Conservation (phyloP, 2,329 filamentous ascomycete species). For the Trichophyton verrucosum region DNA sequence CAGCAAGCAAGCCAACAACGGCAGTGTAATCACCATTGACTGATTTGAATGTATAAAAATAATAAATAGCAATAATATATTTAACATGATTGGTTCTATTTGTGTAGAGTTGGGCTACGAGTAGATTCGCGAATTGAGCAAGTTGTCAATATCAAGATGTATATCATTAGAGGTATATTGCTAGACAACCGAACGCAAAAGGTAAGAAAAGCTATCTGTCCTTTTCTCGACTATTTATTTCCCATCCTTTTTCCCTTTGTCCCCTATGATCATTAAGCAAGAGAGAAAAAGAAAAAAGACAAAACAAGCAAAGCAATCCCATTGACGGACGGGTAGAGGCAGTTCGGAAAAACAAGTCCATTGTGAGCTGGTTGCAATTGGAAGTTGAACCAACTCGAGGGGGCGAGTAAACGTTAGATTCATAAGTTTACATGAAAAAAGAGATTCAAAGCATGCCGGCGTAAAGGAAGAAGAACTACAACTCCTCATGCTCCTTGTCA, state of each 20-base stretch:
- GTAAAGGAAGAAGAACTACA: conserved; percentile 19
- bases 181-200: neutral
- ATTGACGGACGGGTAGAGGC: too few species aligned
- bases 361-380: neutral
- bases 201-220: neutral
- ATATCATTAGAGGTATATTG: neutral
- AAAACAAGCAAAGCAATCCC: neutral
- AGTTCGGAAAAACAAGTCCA: too few species aligned
- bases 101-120: neutral
- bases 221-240: too few species aligned
- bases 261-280: neutral
- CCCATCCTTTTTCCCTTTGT: neutral
- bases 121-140: too few species aligned
- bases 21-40: conserved; percentile 1
- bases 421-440: neutral
- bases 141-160: too few species aligned
- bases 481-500: conserved; percentile 25
- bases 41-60: conserved; percentile 1
- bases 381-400: too few species aligned
- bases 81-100: neutral
- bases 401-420: neutral
- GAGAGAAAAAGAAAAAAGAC: neutral
- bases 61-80: conserved; percentile 2
- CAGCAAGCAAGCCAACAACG: neutral
- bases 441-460: neutral